Conservation (phyloP, 768 basidiomycete species). For the Candolleomyces aberdarensis region DNA sequence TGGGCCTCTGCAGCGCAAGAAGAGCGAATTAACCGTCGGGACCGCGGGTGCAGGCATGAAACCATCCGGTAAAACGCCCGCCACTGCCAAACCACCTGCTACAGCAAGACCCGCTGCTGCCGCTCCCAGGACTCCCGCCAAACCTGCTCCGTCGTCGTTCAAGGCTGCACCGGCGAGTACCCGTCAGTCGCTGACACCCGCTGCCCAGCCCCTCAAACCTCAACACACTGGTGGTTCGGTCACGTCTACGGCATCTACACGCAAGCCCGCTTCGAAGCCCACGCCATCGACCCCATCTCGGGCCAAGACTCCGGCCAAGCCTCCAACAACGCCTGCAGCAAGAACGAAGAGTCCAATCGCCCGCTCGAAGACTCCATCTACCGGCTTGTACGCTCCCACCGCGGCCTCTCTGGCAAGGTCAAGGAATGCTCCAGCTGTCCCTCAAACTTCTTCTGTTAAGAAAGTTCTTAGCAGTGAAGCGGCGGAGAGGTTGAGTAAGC, state of each 20-base stretch:
- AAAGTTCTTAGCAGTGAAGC: conserved; percentile 48
- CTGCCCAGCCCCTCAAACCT: conserved; percentile 28
- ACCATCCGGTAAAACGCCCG: conserved; percentile 6
- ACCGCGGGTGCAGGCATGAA: conserved; percentile 9
- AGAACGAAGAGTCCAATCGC: conserved; percentile 19
- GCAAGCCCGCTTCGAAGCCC: conserved; percentile 19
- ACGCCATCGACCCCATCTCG: conserved; percentile 26
- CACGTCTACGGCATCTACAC: conserved; percentile 17
- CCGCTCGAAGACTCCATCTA: conserved; percentile 59
- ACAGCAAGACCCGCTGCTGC: conserved; percentile 12
- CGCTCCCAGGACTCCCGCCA: conserved; percentile 15
- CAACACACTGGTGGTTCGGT: conserved; percentile 32
- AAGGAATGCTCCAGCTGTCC: conserved; percentile 46
- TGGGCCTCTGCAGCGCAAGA: conserved; percentile 1
- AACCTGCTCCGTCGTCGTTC: conserved; percentile 9
- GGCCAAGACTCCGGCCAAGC: conserved; percentile 57
- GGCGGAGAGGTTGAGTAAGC: conserved; percentile 72
- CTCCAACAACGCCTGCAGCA: not conserved
- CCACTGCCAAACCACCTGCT: conserved; percentile 21
- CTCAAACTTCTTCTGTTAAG: conserved; percentile 53
- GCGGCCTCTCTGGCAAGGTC: conserved; percentile 76
- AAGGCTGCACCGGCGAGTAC: conserved; percentile 25
- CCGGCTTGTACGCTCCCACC: conserved; percentile 77
- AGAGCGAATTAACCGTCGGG: conserved; percentile 13
- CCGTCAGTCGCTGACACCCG: conserved; percentile 13